Conservation (phyloP, 2,329 filamentous ascomycete genomes). For the Phialemoniopsis sp. region DNA sequence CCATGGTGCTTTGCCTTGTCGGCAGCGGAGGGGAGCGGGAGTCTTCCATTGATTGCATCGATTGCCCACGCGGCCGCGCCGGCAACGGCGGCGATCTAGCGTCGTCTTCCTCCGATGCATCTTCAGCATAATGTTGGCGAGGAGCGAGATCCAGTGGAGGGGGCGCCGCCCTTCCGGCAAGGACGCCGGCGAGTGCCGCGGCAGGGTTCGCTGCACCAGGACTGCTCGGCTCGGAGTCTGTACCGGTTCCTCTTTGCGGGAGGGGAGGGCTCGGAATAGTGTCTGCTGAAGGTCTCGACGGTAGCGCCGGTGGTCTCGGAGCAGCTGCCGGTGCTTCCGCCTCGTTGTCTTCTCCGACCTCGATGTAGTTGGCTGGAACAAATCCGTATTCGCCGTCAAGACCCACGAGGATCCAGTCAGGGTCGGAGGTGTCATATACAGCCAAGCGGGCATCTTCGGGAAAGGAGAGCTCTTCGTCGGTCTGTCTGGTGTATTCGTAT, state of each 20-base stretch:
- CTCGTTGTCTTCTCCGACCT: constrained; percentile 48
- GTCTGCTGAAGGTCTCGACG: constrained; percentile 32
- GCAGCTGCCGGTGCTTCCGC: constrained; percentile 21
- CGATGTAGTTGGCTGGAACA: constrained; percentile 93
- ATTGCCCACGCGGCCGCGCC: constrained; percentile 54
- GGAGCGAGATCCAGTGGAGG: constrained; percentile 42
- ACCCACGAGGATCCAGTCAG: constrained; percentile 94
- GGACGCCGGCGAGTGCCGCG: constrained; percentile 50
- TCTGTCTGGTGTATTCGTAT: constrained; percentile 97
- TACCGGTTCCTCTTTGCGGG: constrained; percentile 20
- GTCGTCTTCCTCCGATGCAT: constrained; percentile 63
- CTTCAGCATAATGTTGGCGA: constrained; percentile 56
- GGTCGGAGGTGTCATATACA: constrained; percentile 87
- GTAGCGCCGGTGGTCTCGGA: constrained; percentile 35
- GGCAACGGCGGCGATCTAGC: constrained; percentile 59
- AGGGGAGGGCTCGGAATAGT: constrained; percentile 32
- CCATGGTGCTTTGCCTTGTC: constrained; percentile 22
- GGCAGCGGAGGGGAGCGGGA: constrained; percentile 13
- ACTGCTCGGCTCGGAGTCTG: constrained; percentile 21
- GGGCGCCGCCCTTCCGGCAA: constrained; percentile 45
- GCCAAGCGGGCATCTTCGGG: constrained; percentile 78
- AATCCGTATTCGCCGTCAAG: constrained; percentile 85
- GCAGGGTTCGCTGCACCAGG: constrained; percentile 40
- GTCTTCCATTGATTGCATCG: constrained; percentile 27
- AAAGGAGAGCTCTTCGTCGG: constrained; percentile 96